Base-by-base conservation (phyloP, 208 protist species). In the Strigomonas galati region DNA sequence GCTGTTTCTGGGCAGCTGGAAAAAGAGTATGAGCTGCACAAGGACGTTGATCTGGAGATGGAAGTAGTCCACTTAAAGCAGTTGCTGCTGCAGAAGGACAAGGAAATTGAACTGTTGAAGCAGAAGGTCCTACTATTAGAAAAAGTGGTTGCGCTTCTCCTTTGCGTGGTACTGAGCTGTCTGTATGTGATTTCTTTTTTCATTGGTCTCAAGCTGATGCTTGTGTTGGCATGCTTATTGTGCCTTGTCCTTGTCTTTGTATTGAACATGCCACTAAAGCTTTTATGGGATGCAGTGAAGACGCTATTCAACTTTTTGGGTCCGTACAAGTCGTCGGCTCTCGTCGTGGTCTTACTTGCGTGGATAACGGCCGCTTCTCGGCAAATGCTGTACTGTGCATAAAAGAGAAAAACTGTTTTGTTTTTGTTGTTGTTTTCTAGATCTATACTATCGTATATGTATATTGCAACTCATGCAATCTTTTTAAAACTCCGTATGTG, bases 231-330 rank as follows among this genome's bases (percentile, higher is more conserved):
- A 23, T 46, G 61, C 28, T 40, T 59, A 24, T 49, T 89, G 21
- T 52, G 78, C 7, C 61, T 82, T 30, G 53, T 74, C 24, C 23
- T 76, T 30, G 62, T 30, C 5, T 44, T 84, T 26, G 52, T 91
- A n/a, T 69, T 92, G 1, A 49, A 75, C 0, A 76, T 91, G n/a
- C 82, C 85, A 7, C 57, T 91, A 0, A 21, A 66, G 14, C 23
- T 92, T 26, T 24, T 95, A 12, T 51, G 81, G 2, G 76, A 76
- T 28, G 83, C 85, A 17, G 59, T 86, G 7, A 62, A 67, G 14
- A 78, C 65, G 12, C 63, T 92, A 19, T 95, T 82, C 70, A 62
- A 66, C 58, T 61, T 88, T 37, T 68, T 95, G 1, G 89, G 89
- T 0, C 85, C 85, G 3, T 31, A 72, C 55, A 76, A 80, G 40